A percentile compares a stretch with the other conserved stretches of the same genome.
Evolutionary conservation across 2,329 filamentous ascomycete genomes (phyloP).

Genomic region (Ascochyta koolunga): DNA sequence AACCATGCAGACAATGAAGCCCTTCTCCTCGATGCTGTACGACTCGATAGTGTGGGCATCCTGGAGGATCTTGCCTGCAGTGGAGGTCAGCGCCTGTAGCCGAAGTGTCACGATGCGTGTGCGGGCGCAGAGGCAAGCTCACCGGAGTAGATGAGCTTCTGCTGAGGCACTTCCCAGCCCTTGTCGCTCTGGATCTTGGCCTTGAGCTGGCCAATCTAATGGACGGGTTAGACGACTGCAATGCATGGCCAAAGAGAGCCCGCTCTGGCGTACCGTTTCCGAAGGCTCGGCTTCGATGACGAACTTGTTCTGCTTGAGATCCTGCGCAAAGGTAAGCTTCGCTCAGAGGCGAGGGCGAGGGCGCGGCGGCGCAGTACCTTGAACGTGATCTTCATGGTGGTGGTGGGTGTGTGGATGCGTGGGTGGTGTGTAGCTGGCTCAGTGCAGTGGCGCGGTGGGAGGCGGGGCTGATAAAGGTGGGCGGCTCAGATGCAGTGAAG

Average conservation of each 20-base stretch:
- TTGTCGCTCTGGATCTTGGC: constrained; percentile 90
- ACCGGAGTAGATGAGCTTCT: constrained; percentile 99
- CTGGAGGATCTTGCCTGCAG: constrained; percentile 91
- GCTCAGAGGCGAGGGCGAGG: not conserved
- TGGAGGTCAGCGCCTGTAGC: constrained; percentile 31
- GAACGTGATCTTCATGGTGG: constrained; percentile 72
- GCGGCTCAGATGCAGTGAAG: constrained; percentile 6
- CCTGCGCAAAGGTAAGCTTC: constrained; percentile 60
- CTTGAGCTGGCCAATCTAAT: constrained; percentile 86
- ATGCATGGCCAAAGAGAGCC: constrained; percentile 20
- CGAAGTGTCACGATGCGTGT: constrained; percentile 18
- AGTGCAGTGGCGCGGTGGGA: constrained; percentile 28
- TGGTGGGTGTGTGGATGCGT: constrained; percentile 22
- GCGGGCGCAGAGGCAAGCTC: constrained; percentile 43
- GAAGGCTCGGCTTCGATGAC: constrained; percentile 91
- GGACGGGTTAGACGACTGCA: constrained; percentile 19
- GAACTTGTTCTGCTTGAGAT: constrained; percentile 99
- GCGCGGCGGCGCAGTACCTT: constrained; percentile 57
- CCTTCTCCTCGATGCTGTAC: constrained; percentile 99
- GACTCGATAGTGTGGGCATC: constrained; percentile 96
- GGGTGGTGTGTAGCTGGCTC: constrained; percentile 17
- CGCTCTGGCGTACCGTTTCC: constrained; percentile 71
- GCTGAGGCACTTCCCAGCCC: constrained; percentile 86
- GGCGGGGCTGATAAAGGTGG: constrained; percentile 32
- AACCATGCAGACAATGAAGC: constrained; percentile 98